phyloP scores from a whole-genome alignment of 75 land plant genomes.

The Azolla pinnata region DNA sequence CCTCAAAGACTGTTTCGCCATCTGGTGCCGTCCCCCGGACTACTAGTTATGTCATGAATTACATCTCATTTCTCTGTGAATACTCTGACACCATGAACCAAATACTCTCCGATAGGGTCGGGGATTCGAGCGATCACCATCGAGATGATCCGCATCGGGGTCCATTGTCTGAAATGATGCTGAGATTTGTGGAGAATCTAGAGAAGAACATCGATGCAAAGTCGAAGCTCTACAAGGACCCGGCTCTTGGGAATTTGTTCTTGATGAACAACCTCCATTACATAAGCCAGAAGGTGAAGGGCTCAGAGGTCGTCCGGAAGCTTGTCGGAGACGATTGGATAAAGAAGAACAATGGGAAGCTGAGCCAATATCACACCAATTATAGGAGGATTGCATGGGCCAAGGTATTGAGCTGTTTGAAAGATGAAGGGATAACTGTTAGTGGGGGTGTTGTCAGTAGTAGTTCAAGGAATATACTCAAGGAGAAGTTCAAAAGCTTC shows the following conservation, averaged over 20 bases:
- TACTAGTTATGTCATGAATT: conserved; percentile 79
- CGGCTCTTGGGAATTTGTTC: conserved; percentile 43
- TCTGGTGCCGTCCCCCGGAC: conserved; percentile 77
- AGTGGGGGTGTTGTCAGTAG: conserved; percentile 19
- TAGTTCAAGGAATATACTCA: conserved; percentile 47
- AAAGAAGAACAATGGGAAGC: conserved; percentile 31
- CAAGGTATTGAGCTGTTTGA: conserved; percentile 41
- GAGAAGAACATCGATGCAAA: conserved; percentile 46
- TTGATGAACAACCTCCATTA: conserved; percentile 74
- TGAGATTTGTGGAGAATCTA: conserved; percentile 45
- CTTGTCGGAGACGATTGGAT: conserved; percentile 60
- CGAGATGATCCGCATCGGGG: background rate
- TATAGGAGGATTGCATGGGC: conserved; percentile 77
- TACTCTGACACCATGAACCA: conserved; percentile 30
- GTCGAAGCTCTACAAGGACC: conserved; percentile 63
- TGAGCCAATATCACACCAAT: conserved; percentile 61
- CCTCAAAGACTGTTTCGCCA: conserved; percentile 35
- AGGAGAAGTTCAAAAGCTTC: conserved; percentile 77
- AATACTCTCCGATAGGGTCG: conserved; percentile 23
- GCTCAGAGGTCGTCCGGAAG: conserved; percentile 40
- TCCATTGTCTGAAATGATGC: conserved; percentile 31
- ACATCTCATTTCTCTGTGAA: conserved; percentile 49
- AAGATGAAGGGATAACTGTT: conserved; percentile 50
- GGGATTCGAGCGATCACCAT: background rate
- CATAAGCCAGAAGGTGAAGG: conserved; percentile 63